Evolutionary conservation across 768 basidiomycete species (phyloP), one percentile per base, ranked within the genome.

Genomic region (Tylopilus rubrobrunneus): DNA sequence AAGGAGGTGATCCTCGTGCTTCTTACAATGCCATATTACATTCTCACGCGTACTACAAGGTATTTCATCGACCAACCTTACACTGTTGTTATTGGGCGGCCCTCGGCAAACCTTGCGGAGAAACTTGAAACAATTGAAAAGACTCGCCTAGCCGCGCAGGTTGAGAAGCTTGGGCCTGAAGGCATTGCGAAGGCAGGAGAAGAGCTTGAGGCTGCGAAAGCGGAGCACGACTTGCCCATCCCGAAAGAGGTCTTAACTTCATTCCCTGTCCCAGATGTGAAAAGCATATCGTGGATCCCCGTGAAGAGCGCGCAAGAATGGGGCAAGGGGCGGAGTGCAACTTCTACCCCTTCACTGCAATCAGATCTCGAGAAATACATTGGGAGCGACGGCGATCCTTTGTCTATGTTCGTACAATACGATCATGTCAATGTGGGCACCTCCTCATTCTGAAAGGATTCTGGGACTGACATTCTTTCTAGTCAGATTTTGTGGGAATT

Each of bases 401-500:
- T 95, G 33, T 84, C 96, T 7, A 95, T 93, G 73, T 95, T 94
- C 67, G 83, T 96, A 10, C 87, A 97, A 64, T 99, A 92, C 64
- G 89, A 97, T 62, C 91, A 95, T 68, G 92, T 96, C 45, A 82
- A 92, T 76, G 94, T 89, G 71, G 21, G 25, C 21, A 34, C 51
- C 27, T 52, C 45, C 36, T 49, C 49, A 42, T 25, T 17, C n/a
- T 33, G 23, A 43, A 27, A 48, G 31, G 27, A 21, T 11, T 33
- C 41, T 21, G 37, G 25, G 25, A 45, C 50, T 39, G 39, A 53
- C 41, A 39, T 48, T 44, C 55, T 23, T 15, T 45, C 1, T 57
- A 97, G 90, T 98, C 96, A 8, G 92, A 96, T 63, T 98, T 99
- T 68, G 84, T 98, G 52, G 82, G 84, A 17, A 73, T 98, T 29